phyloP scores from a whole-genome alignment of 1,139 yeast species.

The Yamadazyma atlantica region DNA sequence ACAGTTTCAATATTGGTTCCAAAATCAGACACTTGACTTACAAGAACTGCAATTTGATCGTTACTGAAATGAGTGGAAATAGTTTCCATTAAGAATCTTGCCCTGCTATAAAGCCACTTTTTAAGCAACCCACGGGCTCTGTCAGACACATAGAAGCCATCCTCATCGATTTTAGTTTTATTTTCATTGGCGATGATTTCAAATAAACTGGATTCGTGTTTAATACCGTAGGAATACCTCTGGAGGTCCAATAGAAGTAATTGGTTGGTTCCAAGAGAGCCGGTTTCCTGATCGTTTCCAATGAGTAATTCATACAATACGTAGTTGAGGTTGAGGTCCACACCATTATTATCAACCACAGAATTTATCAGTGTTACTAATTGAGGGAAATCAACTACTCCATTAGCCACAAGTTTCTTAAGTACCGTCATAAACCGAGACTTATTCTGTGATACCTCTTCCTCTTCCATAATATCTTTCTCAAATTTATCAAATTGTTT shows the following conservation, averaged over 20 bases:
- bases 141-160: conserved; percentile 1
- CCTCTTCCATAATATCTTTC: no score
- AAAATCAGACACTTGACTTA: conserved; percentile 19
- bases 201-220: conserved; percentile 7
- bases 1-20: conserved; percentile 12
- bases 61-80: conserved; percentile 18
- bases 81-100: conserved; percentile 25
- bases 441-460: no score
- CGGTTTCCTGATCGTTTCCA: conserved; percentile 13
- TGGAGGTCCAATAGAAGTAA: conserved; percentile 16
- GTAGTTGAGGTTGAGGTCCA: conserved; percentile 1
- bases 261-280: conserved; percentile 14
- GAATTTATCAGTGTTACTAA: conserved; percentile 9
- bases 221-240: conserved; percentile 10
- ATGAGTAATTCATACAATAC: conserved; percentile 19
- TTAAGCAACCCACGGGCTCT: conserved; percentile 13
- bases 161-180: conserved; percentile 6
- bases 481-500: conserved; percentile 11
- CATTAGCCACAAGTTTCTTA: conserved; percentile 11
- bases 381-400: conserved; percentile 10
- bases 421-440: conserved; percentile 6
- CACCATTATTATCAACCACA: conserved; percentile 6
- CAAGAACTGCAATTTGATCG: conserved; percentile 22
- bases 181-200: conserved; percentile 14
- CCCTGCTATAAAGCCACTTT: conserved; percentile 19